A percentile compares a stretch with the other conserved stretches of the same genome.
phyloP scores from a whole-genome alignment of 768 basidiomycete species.

The Phlebiopsis gigantea region DNA sequence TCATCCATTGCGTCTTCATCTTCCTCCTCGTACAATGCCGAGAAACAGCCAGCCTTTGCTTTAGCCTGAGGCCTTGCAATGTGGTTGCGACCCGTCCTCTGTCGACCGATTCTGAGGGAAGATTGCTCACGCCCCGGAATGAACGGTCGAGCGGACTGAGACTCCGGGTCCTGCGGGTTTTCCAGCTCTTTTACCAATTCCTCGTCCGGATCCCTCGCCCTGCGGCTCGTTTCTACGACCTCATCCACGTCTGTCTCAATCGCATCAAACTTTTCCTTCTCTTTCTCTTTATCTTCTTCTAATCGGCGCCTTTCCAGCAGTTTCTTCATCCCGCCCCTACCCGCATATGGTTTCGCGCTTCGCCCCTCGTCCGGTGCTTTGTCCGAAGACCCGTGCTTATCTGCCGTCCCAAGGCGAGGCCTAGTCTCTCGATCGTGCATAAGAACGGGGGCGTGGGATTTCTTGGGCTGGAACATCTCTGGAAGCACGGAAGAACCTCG shows the following conservation, averaged over 20 bases:
- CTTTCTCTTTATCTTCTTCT: slow-evolving; percentile 47
- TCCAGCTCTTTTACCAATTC: slow-evolving; percentile 12
- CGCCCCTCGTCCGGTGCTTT: slow-evolving; percentile 33
- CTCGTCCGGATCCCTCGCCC: slow-evolving; percentile 20
- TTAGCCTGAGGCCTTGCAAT: slow-evolving; percentile 45
- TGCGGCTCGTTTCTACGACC: slow-evolving; percentile 21
- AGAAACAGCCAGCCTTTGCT: slow-evolving; percentile 40
- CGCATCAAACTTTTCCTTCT: slow-evolving; percentile 24
- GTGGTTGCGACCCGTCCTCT: slow-evolving; percentile 42
- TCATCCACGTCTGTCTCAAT: slow-evolving; percentile 28
- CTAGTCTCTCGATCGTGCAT: slow-evolving; percentile 54
- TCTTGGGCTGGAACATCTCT: slow-evolving; percentile 60
- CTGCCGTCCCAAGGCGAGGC: slow-evolving; percentile 39
- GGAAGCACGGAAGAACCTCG: slow-evolving; percentile 36
- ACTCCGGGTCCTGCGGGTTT: slow-evolving; percentile 18
- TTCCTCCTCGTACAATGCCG: slow-evolving; percentile 56
- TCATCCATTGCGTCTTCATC: slow-evolving; percentile 32
- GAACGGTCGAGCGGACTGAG: slow-evolving; percentile 13
- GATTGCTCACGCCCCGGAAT: slow-evolving; percentile 33
- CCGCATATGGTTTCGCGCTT: slow-evolving; percentile 71
- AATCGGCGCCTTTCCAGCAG: slow-evolving; percentile 56
- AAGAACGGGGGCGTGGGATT: slow-evolving; percentile 37
- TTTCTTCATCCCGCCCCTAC: slow-evolving; percentile 75
- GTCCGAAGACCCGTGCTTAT: slow-evolving; percentile 18
- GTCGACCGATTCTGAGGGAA: slow-evolving; percentile 3